Evolutionary conservation across 1,284 basidiomycete genomes (phyloP), one percentile per base, ranked within the genome.

Genomic region (Pterula multifida): DNA sequence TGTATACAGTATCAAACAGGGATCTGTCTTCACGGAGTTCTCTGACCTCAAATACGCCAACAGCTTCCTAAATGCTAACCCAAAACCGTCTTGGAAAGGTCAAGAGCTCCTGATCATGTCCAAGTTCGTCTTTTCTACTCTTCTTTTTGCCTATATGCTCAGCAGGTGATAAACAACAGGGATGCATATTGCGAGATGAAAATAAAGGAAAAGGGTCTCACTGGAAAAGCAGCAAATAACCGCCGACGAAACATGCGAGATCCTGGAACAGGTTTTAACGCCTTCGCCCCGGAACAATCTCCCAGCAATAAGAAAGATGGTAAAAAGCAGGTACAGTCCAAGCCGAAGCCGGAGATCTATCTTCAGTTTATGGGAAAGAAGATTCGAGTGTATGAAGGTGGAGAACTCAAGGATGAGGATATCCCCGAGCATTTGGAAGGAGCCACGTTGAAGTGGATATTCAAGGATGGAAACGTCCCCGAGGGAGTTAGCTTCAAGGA

Each of bases 141-240:
- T 24, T 17, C 39, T 22, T 13, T 45, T 46, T 6, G 13, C 4
- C 19, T 42, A 42, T n/a, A n/a, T 17, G 36, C 36, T 19, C n/a
- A 26, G 36, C 48, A 45, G 19, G n/a, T n/a, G n/a, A n/a, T n/a
- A n/a, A n/a, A n/a, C n/a, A 24, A 23, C 57, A 90, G 88, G 63
- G 84, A 86, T 55, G 90, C 74, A 3, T 98, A 98, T 66, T 91
- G 92, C 61, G 81, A 90, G 57, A 95, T 94, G 91, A 98, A 98
- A 71, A 90, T 94, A 68, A 87, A 90, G 68, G 94, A 97, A 70
- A 96, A 97, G 68, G 92, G 92, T 6, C 70, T 89, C 36, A 82
- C 70, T 36, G 85, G 80, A 11, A 83, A 79, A 63, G 77, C 72
- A 24, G 81, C 79, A 22, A 67, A 68, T 45, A 64, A 72, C 55